Evolutionary conservation across 495 filamentous ascomycete genomes (phyloP), one percentile per base, ranked within the genome.

Genomic region (Pyronema omphalodes): DNA sequence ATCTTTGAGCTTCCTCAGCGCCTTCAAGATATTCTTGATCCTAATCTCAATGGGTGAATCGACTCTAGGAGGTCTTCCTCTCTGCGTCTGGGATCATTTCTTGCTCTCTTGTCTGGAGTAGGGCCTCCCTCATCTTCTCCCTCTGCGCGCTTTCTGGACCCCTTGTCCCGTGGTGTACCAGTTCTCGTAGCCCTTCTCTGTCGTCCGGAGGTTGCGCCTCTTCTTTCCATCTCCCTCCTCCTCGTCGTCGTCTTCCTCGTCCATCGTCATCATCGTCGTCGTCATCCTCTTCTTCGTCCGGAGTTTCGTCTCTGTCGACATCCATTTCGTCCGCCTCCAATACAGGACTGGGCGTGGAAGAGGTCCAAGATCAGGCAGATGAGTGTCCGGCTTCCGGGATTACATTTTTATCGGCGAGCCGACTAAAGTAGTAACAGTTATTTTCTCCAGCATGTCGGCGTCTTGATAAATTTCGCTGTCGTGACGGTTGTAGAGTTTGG

Each of bases 1-100:
- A 51, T 86, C 84, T 63, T 89, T 94, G 60, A 81, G 76, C 61
- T 89, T 93, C 45, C 91, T 76, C 39, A 96, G 75, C 0, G 84
- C 88, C 66, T 94, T 94, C 52, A 99, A 71, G 29, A 99, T 74
- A 43, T 79, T 79, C 58, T 93, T 87, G 57, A 96, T 94, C 19
- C 91, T 77, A 6, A 87, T 87, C 67, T 98, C 91, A 72, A 93
- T 83, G 0, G 91, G 93, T 0, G 91, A 95, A 60, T 93, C 83
- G 33, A 96, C 88, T 54, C 87, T 86, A 34, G 91, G 91, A 14
- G 91, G 91, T 11, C 93, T 76, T 23, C 88, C 87, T 48, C 86
- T 76, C 66, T 86, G 66, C 80, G 81, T 49, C 81, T 71, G 33
- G 72, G 63, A 49, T 83, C 80, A 0, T 74, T 41, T 33, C 37